Base-by-base conservation (phyloP, 2,329 filamentous ascomycete species). In the Diaporthe citrichinensis region DNA sequence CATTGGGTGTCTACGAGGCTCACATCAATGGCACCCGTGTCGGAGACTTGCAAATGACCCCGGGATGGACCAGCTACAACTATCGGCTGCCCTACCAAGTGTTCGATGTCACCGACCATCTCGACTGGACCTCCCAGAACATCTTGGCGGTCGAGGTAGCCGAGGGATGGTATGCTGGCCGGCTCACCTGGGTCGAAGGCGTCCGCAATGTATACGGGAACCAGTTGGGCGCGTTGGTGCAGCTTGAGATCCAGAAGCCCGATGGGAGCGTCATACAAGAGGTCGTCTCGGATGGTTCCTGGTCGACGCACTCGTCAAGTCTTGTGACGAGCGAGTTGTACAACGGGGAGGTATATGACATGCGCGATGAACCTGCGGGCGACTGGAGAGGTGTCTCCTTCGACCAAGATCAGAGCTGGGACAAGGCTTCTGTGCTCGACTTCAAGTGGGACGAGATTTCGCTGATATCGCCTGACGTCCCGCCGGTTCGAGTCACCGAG, bases 141-240 rank as follows among this genome's bases (percentile, higher is more conserved):
- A 81, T 81, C 0, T 81, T 90, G 57, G 85, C 82, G 0, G 84
- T 87, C 1, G 85, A 87, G 28, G 86, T 90, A 8, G 87, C 83
- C 4, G 88, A 89, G 78, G 89, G 89, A 0, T 91, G 89, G 89
- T 90, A 85, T 65, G 79, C 83, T n/a, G 85, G 86, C 9, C 81
- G 85, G 6, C 80, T 88, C 5, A 82, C 82, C 9, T 84, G 78
- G 51, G 76, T 78, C 8, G 76, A 71, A 1, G 81, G 81, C 0
- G 61, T 68, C 6, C 78, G 83, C 5, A 83, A 83, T 72, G 59
- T 80, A 28, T 84, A 80, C 71, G 83, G 83, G 1, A 79, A 84
- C 65, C 79, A 79, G 1, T 34, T 83, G 14, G 83, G 80, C 5
- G 58, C 81, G 7, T 73, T 83, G 55, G 82, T 82, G 3, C 76